phyloP scores from a whole-genome alignment of 2,329 filamentous ascomycete genomes.

The Penicillium verrucosum region DNA sequence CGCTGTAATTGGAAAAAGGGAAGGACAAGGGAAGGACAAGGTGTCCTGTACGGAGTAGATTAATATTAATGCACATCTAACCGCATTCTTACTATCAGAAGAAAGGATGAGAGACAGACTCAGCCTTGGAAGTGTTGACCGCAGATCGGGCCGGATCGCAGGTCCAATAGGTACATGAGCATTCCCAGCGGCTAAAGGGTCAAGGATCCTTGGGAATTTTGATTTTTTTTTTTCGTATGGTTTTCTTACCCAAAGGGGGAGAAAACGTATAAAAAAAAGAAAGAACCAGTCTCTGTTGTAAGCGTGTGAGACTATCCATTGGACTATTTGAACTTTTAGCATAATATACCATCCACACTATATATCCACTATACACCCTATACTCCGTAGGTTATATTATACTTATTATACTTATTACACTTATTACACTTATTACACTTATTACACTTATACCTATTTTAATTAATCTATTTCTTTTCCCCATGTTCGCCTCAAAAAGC shows the following conservation, averaged over 20 bases:
- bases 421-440: not conserved
- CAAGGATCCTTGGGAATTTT: slow-evolving; percentile 14
- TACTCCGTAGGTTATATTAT: not conserved
- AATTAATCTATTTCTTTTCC: slow-evolving; percentile 16
- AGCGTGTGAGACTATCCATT: not conserved
- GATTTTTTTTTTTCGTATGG: not conserved
- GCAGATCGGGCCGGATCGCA: slow-evolving; percentile 15
- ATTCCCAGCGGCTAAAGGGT: slow-evolving; percentile 19
- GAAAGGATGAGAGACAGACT: not conserved
- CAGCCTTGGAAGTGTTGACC: slow-evolving; percentile 11
- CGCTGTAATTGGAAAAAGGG: slow-evolving; percentile 1
- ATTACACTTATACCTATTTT: not conserved
- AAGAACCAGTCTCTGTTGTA: not conserved
- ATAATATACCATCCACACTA: not conserved
- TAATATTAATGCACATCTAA: not conserved
- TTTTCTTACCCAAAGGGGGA: not conserved
- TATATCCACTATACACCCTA: not conserved
- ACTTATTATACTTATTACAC: not conserved
- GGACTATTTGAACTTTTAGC: not conserved
- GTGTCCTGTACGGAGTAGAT: not conserved
- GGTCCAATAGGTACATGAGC: slow-evolving; percentile 3
- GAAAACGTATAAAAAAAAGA: not conserved
- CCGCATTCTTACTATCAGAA: slow-evolving; percentile 12
- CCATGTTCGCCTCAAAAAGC: slow-evolving; percentile 23
- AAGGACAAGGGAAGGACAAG: not conserved